These are phyloP conservation scores for Macadamia tetraphylla DNA, from an alignment of 164 flowering plant genomes.

Conservation along the genomic window DNA sequence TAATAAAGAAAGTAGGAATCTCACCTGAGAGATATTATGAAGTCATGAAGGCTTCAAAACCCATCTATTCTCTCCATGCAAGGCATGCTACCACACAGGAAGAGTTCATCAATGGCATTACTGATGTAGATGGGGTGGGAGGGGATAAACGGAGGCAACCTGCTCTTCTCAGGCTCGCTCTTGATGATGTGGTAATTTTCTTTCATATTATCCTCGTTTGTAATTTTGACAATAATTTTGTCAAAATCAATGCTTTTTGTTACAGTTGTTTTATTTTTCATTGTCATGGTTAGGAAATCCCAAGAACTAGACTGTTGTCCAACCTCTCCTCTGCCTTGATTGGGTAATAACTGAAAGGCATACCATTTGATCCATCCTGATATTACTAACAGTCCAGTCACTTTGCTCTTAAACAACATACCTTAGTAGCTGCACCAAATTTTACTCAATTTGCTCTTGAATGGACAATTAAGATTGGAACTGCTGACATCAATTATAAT, in stretches of 20 bases:
- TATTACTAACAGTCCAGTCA: no score
- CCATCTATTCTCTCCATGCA: constrained; percentile 70
- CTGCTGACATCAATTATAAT: no score
- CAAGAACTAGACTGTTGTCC: no score
- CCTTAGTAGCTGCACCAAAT: no score
- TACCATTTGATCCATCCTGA: no score
- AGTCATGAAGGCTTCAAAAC: constrained; percentile 71
- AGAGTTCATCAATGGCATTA: constrained; percentile 66
- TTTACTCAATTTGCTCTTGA: no score
- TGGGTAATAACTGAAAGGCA: no score
- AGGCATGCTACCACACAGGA: constrained; percentile 69
- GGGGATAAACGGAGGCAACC: constrained; percentile 64
- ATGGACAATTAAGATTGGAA: no score
- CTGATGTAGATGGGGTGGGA: constrained; percentile 70
- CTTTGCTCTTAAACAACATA: no score
- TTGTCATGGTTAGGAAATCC: no score
- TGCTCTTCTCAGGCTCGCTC: constrained; percentile 88
- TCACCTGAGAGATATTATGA: constrained; percentile 75
- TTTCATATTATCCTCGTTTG: neutral
- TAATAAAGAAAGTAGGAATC: constrained; percentile 58
- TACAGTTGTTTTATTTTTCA: neutral
- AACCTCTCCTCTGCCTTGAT: no score
- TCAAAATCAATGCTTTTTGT: neutral
- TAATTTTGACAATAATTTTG: neutral
- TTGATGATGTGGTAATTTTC: constrained; percentile 91